These are phyloP conservation scores for Penicillium digitatum DNA, from an alignment of 2,329 filamentous ascomycete species.

Conservation along the genomic window DNA sequence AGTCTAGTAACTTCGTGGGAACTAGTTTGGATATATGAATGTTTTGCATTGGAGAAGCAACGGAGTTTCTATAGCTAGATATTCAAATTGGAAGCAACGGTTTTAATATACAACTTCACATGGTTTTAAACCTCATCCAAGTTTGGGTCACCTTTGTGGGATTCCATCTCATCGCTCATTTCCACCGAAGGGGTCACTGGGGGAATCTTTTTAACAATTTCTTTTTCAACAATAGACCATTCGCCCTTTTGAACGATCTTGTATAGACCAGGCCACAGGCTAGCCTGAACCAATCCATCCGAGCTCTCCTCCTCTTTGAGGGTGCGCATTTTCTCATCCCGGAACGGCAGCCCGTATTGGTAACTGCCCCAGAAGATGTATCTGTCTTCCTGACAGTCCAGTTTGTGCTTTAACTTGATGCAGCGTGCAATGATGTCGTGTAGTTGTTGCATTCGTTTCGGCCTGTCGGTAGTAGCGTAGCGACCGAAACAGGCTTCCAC, in stretches of 20 bases:
- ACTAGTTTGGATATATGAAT: not conserved
- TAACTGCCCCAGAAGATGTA: constrained; percentile 15
- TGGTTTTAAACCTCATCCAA: not conserved
- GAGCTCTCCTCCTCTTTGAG: not conserved
- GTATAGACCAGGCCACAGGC: constrained; percentile 16
- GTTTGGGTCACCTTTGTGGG: not conserved
- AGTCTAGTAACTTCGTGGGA: constrained; percentile 13
- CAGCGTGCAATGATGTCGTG: constrained; percentile 9
- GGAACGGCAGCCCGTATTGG: not conserved
- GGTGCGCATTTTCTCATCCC: constrained; percentile 6
- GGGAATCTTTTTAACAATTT: constrained; percentile 3
- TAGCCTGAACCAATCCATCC: not conserved
- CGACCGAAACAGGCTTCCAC: not conserved
- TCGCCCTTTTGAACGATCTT: not conserved
- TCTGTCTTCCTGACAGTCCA: constrained; percentile 18
- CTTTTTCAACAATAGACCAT: constrained; percentile 8
- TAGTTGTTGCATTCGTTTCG: constrained; percentile 1
- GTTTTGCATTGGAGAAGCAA: not conserved
- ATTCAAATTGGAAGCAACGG: not conserved
- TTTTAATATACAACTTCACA: not conserved
- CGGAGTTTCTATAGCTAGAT: not conserved
- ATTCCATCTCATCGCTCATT: not conserved
- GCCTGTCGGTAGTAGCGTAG: not conserved
- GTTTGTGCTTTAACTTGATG: constrained; percentile 15
- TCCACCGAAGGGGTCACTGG: no score